A percentile compares a stretch with the other conserved stretches of the same genome.
Evolutionary conservation across 2,329 filamentous ascomycete genomes (phyloP).

Genomic region (Colletotrichum orbiculare): DNA sequence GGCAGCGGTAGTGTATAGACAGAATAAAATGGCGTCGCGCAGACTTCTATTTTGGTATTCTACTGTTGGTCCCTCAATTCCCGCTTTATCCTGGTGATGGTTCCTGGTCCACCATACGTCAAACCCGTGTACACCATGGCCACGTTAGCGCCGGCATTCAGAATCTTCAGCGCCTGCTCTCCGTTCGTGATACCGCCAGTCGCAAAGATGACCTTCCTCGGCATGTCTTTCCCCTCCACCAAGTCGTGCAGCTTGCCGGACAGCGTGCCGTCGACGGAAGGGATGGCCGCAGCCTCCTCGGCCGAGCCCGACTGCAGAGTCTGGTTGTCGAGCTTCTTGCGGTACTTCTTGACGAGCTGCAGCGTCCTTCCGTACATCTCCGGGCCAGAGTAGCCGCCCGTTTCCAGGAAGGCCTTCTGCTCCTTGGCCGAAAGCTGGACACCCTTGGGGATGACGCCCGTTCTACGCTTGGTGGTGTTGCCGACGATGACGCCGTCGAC

Average conservation of each 20-base stretch:
- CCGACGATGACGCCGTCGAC: conserved; percentile 97
- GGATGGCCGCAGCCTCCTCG: conserved; percentile 42
- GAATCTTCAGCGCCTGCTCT: conserved; percentile 80
- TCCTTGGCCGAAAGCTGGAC: conserved; percentile 75
- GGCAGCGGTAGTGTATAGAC: not conserved
- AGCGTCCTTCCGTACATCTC: conserved; percentile 86
- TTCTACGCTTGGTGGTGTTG: conserved; percentile 91
- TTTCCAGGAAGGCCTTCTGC: conserved; percentile 75
- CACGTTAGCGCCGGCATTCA: conserved; percentile 90
- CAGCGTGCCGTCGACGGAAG: conserved; percentile 46
- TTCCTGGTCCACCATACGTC: conserved; percentile 73
- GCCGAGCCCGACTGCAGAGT: conserved; percentile 50
- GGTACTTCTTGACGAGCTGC: conserved; percentile 82
- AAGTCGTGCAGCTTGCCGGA: conserved; percentile 40
- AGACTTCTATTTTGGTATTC: conserved; percentile 34
- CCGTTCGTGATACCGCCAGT: conserved; percentile 94
- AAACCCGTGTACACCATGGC: conserved; percentile 90
- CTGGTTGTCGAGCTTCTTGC: conserved; percentile 71
- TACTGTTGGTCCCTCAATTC: conserved; percentile 64
- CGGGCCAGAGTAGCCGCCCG: conserved; percentile 91
- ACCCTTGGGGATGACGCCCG: conserved; percentile 75
- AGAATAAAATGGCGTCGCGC: not conserved
- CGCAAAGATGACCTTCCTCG: conserved; percentile 87
- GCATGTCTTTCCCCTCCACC: conserved; percentile 38
- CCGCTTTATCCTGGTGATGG: conserved; percentile 72